Conservation (phyloP, 2,329 filamentous ascomycete genomes). For the Arthrobotrys sphaeroides region DNA sequence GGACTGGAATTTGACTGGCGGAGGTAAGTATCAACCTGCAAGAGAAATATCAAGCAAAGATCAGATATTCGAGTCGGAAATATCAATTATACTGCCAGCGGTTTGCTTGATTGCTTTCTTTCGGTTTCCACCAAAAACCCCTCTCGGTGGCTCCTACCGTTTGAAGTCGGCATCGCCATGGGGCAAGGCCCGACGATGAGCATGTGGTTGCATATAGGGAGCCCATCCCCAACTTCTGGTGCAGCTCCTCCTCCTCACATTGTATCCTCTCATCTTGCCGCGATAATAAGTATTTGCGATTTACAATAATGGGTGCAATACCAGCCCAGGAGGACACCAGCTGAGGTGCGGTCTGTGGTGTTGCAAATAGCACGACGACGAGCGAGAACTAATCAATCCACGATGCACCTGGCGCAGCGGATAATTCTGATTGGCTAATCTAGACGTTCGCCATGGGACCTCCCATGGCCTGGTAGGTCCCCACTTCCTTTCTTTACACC, state of each 20-base stretch:
- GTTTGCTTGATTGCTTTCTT: conserved; percentile 8
- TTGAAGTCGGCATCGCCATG: conserved; percentile 14
- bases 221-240: not conserved
- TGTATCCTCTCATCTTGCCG: conserved; percentile 28
- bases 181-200: conserved; percentile 19
- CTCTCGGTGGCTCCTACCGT: conserved; percentile 17
- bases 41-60: not conserved
- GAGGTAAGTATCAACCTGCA: conserved; percentile 1
- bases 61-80: conserved; percentile 23
- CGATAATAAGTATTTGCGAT: conserved; percentile 22
- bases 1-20: conserved; percentile 10
- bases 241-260: not conserved
- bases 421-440: conserved; percentile 42
- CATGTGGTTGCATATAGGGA: conserved; percentile 42
- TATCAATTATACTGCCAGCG: conserved; percentile 27
- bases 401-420: conserved; percentile 48
- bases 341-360: conserved; percentile 41
- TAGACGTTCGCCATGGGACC: conserved; percentile 33
- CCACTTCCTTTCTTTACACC: conserved; percentile 36
- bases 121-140: conserved; percentile 19
- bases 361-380: conserved; percentile 44
- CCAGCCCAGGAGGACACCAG: conserved; percentile 32
- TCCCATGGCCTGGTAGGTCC: conserved; percentile 42
- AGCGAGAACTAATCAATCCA: conserved; percentile 50
- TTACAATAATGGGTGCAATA: conserved; percentile 28